Percentiles rank a stretch among this genome's conserved stretches.
phyloP scores from a whole-genome alignment of 306 rosid species.

The Quercus wislizeni region DNA sequence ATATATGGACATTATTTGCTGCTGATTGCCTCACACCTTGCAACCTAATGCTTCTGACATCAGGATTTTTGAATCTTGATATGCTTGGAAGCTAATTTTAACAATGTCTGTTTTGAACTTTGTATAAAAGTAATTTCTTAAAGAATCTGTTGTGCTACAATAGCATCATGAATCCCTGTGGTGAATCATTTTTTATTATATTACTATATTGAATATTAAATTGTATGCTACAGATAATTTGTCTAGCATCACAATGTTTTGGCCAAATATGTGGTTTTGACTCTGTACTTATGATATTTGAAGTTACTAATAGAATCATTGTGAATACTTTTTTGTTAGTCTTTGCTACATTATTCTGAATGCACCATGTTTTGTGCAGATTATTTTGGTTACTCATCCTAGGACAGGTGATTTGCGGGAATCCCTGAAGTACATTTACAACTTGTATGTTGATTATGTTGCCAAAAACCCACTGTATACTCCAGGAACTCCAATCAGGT shows the following conservation, averaged over 20 bases:
- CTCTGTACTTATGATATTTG: constrained; percentile 2
- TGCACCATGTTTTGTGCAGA: constrained; percentile 43
- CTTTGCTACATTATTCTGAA: not conserved
- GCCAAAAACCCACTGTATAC: constrained; percentile 83
- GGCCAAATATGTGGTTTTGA: not conserved
- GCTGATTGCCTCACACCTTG: not conserved
- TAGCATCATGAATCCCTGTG: not conserved
- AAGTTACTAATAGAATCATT: not conserved
- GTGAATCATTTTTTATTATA: not conserved
- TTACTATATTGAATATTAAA: not conserved
- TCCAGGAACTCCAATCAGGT: constrained; percentile 88
- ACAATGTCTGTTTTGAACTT: not conserved
- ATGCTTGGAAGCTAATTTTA: not conserved
- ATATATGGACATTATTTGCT: not conserved
- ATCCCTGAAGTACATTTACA: constrained; percentile 83
- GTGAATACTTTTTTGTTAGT: not conserved
- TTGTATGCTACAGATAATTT: constrained; percentile 14
- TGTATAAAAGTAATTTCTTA: not conserved
- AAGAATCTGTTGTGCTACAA: not conserved
- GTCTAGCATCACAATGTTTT: not conserved
- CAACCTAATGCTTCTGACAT: not conserved
- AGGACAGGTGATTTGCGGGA: constrained; percentile 87
- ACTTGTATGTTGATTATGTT: constrained; percentile 91
- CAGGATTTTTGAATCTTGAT: not conserved
- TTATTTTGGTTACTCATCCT: constrained; percentile 91